Base-by-base conservation (phyloP, 192 early-diverging fungal genomes). In the Rhizoclosmatium sp. region DNA sequence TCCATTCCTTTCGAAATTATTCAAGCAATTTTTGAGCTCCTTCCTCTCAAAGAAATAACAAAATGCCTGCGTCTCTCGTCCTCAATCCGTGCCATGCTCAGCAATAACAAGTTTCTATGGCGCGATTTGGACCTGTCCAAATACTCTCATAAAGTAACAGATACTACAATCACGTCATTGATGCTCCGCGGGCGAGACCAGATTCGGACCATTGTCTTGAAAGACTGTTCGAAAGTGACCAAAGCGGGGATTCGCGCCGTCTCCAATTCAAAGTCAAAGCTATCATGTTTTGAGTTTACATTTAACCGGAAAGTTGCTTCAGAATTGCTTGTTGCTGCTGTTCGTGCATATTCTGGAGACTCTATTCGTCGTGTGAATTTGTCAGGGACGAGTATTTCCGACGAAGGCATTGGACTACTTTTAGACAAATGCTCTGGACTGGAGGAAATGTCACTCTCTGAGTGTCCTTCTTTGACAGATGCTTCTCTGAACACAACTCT, bases 1-100 rank as follows among this genome's bases (percentile, higher is more conserved):
- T 56, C 46, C 65, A 66, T 76, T 39, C 75, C 75, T 14, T 76
- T 76, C 41, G 75, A 76, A 76, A 46, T 76, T 47, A 76, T 76
- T 47, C 60, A 76, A 40, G 5, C 16, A 41, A 76, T 76, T 9
- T 76, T 76, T 44, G 48, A 76, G 66, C 41, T 41, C 51, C 75
- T 76, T 40, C 60, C 75, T 10, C 64, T 76, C 4, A n/a, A 39
- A 41, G 64, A 76, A 46, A 47, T 65, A 21, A 76, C 65, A 4
- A 65, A 67, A 39, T 76, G 75, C 40, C 75, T 76, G 44, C 75
- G 75, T 5, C 47, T 76, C n/a, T 45, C 16, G 2, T 44, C 46
- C 21, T 10, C 41, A 4, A 23, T 76, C 40, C 75, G 75, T 23
- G 75, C 75, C 44, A 76, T 76, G 75, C 75, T 76, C 60, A 62